Conservation (phyloP, 106 monocot species). For the Dendrobium officinale region DNA sequence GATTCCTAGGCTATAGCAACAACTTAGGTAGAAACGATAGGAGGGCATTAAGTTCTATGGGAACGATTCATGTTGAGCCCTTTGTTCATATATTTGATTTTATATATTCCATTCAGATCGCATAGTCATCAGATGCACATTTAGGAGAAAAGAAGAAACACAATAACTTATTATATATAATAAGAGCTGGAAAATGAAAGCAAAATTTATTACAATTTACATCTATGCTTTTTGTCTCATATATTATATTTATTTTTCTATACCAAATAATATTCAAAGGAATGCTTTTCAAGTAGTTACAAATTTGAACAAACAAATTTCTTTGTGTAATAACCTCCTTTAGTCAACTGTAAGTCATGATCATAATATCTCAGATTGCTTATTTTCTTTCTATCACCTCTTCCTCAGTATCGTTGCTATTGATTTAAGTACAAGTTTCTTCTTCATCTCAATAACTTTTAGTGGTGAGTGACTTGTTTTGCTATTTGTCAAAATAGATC, state of each 20-base stretch:
- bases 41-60: not conserved
- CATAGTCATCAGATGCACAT: not conserved
- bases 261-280: too few relatives aligned
- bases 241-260: not conserved
- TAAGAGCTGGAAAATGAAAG: not conserved
- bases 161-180: not conserved
- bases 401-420: too few relatives aligned
- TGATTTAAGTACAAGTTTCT: too few relatives aligned
- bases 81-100: not conserved
- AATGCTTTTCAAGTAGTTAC: too few relatives aligned
- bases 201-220: not conserved
- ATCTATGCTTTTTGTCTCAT: not conserved
- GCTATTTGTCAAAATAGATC: too few relatives aligned
- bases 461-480: too few relatives aligned
- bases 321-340: too few relatives aligned
- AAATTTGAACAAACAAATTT: too few relatives aligned
- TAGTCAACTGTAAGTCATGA: too few relatives aligned
- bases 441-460: too few relatives aligned
- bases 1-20: not conserved
- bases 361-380: too few relatives aligned
- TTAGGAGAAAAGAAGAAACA: not conserved
- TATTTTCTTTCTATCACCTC: too few relatives aligned
- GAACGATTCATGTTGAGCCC: not conserved
- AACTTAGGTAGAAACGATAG: not conserved
- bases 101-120: not conserved